These are phyloP conservation scores for Populus hybrid DNA, from an alignment of 441 rosid species.

Conservation along the genomic window DNA sequence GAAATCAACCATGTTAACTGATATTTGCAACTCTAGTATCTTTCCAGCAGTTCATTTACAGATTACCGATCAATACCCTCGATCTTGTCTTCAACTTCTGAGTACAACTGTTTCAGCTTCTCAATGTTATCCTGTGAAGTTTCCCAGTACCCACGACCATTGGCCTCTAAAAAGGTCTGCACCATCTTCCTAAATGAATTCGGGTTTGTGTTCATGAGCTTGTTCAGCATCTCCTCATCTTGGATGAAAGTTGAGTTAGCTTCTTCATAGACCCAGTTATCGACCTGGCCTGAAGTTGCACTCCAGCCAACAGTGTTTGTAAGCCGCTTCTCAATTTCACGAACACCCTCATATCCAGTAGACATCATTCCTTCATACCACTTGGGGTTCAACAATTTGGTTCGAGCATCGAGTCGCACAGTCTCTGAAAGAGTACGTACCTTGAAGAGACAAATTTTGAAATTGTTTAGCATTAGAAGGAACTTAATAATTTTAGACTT, in stretches of 20 bases:
- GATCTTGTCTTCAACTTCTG: slow-evolving; percentile 94
- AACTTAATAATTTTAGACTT: not conserved
- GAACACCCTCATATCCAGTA: slow-evolving; percentile 92
- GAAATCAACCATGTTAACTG: slow-evolving; percentile 22
- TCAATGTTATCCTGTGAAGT: slow-evolving; percentile 79
- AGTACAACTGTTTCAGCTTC: slow-evolving; percentile 82
- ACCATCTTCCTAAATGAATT: slow-evolving; percentile 88
- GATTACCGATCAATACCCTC: slow-evolving; percentile 85
- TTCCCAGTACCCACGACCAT: slow-evolving; percentile 98
- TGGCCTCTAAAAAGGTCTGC: slow-evolving; percentile 98
- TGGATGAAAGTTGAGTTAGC: slow-evolving; percentile 92
- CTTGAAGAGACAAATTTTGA: slow-evolving; percentile 29
- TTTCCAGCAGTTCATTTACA: not conserved
- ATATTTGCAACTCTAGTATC: slow-evolving; percentile 13
- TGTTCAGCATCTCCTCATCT: slow-evolving; percentile 90
- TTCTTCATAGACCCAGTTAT: slow-evolving; percentile 97
- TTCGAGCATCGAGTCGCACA: slow-evolving; percentile 84
- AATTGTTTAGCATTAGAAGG: slow-evolving; percentile 9
- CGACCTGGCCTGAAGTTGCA: slow-evolving; percentile 98
- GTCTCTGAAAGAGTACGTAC: slow-evolving; percentile 92
- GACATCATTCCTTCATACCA: slow-evolving; percentile 99
- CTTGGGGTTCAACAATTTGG: slow-evolving; percentile 92
- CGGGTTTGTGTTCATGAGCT: slow-evolving; percentile 84
- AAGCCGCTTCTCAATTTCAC: slow-evolving; percentile 94
- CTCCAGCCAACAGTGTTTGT: slow-evolving; percentile 99